phyloP scores from a whole-genome alignment of 148 eudicot genomes.

The Rhododendron molle region DNA sequence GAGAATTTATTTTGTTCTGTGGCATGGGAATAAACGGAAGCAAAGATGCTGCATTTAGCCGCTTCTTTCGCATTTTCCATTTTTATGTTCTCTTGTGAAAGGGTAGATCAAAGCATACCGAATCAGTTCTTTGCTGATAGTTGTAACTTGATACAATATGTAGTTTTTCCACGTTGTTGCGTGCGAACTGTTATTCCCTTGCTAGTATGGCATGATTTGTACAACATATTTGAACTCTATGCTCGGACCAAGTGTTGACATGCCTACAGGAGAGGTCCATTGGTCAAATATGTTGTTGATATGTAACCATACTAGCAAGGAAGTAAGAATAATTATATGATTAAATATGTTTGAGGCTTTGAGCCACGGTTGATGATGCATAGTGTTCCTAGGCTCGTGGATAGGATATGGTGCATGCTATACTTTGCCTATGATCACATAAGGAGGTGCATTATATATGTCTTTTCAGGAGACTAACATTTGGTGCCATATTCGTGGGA shows the following conservation, averaged over 20 bases:
- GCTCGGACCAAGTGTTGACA: not conserved
- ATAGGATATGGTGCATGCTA: not conserved
- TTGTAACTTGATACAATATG: not conserved
- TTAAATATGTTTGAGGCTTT: not conserved
- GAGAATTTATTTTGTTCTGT: not conserved
- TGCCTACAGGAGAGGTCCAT: not conserved
- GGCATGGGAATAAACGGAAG: not conserved
- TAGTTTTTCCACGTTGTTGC: not conserved
- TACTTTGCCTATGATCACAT: no score
- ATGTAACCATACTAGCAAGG: not conserved
- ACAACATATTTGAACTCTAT: not conserved
- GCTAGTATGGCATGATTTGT: not conserved
- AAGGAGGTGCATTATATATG: not conserved
- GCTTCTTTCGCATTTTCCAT: not conserved
- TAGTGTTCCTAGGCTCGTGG: not conserved
- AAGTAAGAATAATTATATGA: not conserved
- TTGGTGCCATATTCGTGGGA: not conserved
- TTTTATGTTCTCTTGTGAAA: not conserved
- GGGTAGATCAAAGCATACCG: not conserved
- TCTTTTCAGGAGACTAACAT: not conserved
- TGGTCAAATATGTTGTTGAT: not conserved
- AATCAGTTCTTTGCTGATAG: not conserved
- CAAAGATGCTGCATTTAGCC: not conserved
- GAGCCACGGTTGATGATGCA: not conserved
- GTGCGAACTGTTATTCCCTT: constrained; percentile 3